Conservation (phyloP, 768 basidiomycete genomes). For the Calocybe indica region DNA sequence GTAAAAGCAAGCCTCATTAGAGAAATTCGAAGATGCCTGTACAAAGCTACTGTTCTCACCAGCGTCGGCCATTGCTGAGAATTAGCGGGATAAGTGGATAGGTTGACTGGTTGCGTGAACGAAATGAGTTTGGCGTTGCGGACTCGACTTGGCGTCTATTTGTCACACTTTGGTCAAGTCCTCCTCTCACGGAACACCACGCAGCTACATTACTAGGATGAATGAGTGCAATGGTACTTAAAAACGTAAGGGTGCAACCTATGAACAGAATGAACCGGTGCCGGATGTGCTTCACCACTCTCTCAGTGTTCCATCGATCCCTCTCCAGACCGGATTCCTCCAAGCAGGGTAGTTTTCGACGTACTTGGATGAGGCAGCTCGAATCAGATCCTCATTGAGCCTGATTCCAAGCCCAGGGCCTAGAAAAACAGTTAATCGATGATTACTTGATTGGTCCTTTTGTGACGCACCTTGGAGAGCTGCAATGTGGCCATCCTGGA, state of each 20-base stretch:
- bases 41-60: slow-evolving; percentile 28
- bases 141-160: too few species aligned
- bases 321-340: slow-evolving; percentile 53
- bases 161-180: too few species aligned
- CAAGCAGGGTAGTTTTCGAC: slow-evolving; percentile 35
- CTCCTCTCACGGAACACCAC: too few species aligned
- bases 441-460: background rate
- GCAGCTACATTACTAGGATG: too few species aligned
- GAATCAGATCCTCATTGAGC: slow-evolving; percentile 53
- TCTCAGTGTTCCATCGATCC: slow-evolving; percentile 44
- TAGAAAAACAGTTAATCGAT: slow-evolving; percentile 11
- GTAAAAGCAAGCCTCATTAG: slow-evolving; percentile 16
- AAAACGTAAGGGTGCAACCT: too few species aligned
- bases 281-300: slow-evolving; percentile 37
- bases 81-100: background rate
- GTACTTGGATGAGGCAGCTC: slow-evolving; percentile 26
- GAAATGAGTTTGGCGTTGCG: too few species aligned
- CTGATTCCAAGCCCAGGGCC: slow-evolving; percentile 58
- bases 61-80: slow-evolving; percentile 50
- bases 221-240: too few species aligned
- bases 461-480: slow-evolving; percentile 30
- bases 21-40: slow-evolving; percentile 16
- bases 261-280: background rate
- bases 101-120: too few species aligned
- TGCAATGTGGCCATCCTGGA: slow-evolving; percentile 45